These are phyloP conservation scores for Trametes elegans DNA, from an alignment of 768 basidiomycete genomes.

Conservation along the genomic window DNA sequence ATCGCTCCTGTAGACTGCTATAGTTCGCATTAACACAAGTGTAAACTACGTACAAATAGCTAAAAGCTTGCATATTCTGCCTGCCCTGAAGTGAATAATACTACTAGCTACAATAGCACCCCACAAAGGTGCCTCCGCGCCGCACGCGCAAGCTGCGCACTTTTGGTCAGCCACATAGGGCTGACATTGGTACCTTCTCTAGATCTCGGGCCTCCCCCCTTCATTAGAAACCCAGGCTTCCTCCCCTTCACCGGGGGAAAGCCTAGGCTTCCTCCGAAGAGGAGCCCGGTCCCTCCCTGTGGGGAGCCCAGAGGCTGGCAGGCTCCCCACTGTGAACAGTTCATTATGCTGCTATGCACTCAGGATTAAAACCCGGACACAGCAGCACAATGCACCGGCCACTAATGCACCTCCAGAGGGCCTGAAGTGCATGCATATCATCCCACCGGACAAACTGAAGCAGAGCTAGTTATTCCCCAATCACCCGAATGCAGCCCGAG, in stretches of 20 bases:
- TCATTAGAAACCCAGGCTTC: background rate
- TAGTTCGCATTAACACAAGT: too few species aligned
- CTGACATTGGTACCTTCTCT: background rate
- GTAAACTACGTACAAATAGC: too few species aligned
- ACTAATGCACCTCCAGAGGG: background rate
- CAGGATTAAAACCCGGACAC: background rate
- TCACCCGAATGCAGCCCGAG: background rate
- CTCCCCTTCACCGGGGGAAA: background rate
- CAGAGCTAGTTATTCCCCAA: background rate
- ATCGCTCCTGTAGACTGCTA: too few species aligned
- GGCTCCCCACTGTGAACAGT: background rate
- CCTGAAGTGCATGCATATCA: background rate
- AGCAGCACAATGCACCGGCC: background rate
- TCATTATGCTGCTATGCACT: background rate
- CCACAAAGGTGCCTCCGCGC: background rate
- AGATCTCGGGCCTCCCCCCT: background rate
- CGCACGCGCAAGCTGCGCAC: background rate
- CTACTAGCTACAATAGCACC: background rate
- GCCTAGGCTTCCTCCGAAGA: constrained; percentile 5
- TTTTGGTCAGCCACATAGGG: background rate
- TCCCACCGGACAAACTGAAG: background rate
- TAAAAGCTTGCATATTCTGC: background rate
- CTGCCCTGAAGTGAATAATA: background rate
- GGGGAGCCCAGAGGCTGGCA: background rate
- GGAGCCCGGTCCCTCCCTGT: constrained; percentile 3